Evolutionary conservation across 768 basidiomycete species (phyloP).

Genomic region (Suillus occidentalis): DNA sequence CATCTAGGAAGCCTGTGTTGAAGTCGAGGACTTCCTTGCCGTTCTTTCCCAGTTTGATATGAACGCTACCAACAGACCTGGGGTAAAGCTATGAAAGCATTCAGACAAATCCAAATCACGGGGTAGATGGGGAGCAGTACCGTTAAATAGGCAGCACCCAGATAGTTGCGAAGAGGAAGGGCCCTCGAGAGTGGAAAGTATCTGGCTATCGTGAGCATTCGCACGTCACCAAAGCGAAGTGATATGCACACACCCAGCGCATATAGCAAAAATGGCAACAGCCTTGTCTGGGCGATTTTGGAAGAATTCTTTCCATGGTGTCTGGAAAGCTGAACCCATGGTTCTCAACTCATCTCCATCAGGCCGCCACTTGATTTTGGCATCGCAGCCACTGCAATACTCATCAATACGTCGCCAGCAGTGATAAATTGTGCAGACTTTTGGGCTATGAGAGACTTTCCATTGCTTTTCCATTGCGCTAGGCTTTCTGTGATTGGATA

Average conservation of each 20-base stretch:
- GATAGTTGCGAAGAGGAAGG: no score
- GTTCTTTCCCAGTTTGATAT: slow-evolving; percentile 45
- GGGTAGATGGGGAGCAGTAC: no score
- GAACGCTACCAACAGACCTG: slow-evolving; percentile 39
- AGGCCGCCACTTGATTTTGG: slow-evolving; percentile 58
- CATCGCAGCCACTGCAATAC: slow-evolving; percentile 46
- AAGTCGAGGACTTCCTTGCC: slow-evolving; percentile 43
- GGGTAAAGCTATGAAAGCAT: slow-evolving; percentile 12
- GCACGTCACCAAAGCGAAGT: no score
- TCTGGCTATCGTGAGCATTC: no score
- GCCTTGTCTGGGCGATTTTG: slow-evolving; percentile 55
- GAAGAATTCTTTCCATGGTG: slow-evolving; percentile 51
- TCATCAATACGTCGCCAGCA: background rate
- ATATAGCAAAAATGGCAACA: slow-evolving; percentile 43
- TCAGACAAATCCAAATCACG: no score
- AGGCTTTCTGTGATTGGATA: slow-evolving; percentile 26
- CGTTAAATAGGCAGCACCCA: no score
- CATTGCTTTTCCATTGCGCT: slow-evolving; percentile 35
- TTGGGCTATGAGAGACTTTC: slow-evolving; percentile 51
- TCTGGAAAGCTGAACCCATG: slow-evolving; percentile 47
- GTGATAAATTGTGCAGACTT: slow-evolving; percentile 41
- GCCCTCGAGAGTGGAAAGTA: no score
- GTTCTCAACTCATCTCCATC: slow-evolving; percentile 45
- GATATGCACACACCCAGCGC: slow-evolving; percentile 36
- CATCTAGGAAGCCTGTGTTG: slow-evolving; percentile 43